Evolutionary conservation across 2,329 filamentous ascomycete species (phyloP).

Genomic region (Pseudophaeomoniella oleicola): DNA sequence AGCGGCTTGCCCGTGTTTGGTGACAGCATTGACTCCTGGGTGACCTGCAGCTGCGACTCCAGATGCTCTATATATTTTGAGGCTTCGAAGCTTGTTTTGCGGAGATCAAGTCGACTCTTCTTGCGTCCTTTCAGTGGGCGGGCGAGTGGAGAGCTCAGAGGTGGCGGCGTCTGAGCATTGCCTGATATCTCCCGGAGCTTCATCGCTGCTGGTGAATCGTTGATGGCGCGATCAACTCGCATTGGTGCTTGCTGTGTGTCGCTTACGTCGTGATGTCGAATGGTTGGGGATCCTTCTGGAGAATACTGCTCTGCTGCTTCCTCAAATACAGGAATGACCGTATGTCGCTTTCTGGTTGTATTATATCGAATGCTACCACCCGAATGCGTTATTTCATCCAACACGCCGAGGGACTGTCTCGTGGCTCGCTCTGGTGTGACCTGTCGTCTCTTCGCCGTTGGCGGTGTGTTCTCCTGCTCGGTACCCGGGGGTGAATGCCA

Average conservation of each 20-base stretch:
- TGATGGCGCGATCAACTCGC: slow-evolving; percentile 5
- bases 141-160: slow-evolving; percentile 10
- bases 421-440: not conserved
- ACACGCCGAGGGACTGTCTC: slow-evolving; percentile 5
- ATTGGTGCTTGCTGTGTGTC: slow-evolving; percentile 7
- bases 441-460: not conserved
- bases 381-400: slow-evolving; percentile 18
- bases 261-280: slow-evolving; percentile 8
- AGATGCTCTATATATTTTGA: slow-evolving; percentile 34
- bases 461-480: slow-evolving; percentile 1
- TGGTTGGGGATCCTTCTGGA: not conserved
- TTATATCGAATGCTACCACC: slow-evolving; percentile 8
- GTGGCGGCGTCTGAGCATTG: slow-evolving; percentile 11
- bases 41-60: slow-evolving; percentile 27
- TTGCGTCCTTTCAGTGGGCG: slow-evolving; percentile 7
- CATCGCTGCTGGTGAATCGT: slow-evolving; percentile 7
- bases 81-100: slow-evolving; percentile 21
- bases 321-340: slow-evolving; percentile 11
- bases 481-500: not conserved
- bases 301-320: slow-evolving; percentile 3
- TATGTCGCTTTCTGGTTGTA: slow-evolving; percentile 7
- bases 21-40: slow-evolving; percentile 25
- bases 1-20: slow-evolving; percentile 14
- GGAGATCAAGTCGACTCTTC: slow-evolving; percentile 5
- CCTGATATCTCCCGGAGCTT: slow-evolving; percentile 13